A percentile compares a stretch with the other conserved stretches of the same genome.
Evolutionary conservation across 2,329 filamentous ascomycete species (phyloP).

Genomic region (Raffaelea arxii): DNA sequence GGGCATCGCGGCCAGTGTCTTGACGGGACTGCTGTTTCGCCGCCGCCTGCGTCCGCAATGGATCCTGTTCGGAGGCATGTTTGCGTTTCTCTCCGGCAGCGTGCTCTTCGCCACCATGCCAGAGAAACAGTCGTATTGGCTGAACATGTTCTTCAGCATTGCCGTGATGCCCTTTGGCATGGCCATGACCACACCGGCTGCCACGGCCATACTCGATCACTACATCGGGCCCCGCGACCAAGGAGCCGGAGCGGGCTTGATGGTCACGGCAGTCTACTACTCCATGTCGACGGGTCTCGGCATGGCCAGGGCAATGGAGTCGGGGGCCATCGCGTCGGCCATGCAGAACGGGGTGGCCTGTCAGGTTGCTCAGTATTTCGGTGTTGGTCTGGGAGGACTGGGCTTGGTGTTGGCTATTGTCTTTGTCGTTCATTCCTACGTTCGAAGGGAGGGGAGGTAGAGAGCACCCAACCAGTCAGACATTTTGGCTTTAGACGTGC

Average conservation of each 20-base stretch:
- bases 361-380: constrained; percentile 30
- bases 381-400: constrained; percentile 27
- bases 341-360: constrained; percentile 24
- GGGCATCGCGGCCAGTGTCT: constrained; percentile 34
- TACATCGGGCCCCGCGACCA: constrained; percentile 34
- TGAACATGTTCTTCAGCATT: constrained; percentile 48
- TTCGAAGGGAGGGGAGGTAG: not conserved
- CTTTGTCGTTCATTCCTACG: constrained; percentile 18
- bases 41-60: constrained; percentile 24
- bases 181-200: constrained; percentile 58
- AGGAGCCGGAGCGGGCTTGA: constrained; percentile 40
- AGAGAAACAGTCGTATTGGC: constrained; percentile 52
- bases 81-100: constrained; percentile 32
- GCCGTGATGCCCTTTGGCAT: constrained; percentile 53
- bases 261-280: constrained; percentile 60
- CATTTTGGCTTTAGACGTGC: too few relatives aligned
- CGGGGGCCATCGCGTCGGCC: constrained; percentile 19
- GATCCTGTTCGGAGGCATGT: constrained; percentile 34
- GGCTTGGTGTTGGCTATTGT: constrained; percentile 23
- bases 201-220: constrained; percentile 50
- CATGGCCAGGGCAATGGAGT: constrained; percentile 55
- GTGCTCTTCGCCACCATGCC: constrained; percentile 38
- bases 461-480: not conserved
- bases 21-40: constrained; percentile 31
- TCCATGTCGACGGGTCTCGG: constrained; percentile 56